Conservation (phyloP, 2,329 filamentous ascomycete species). For the Microsporum canis region DNA sequence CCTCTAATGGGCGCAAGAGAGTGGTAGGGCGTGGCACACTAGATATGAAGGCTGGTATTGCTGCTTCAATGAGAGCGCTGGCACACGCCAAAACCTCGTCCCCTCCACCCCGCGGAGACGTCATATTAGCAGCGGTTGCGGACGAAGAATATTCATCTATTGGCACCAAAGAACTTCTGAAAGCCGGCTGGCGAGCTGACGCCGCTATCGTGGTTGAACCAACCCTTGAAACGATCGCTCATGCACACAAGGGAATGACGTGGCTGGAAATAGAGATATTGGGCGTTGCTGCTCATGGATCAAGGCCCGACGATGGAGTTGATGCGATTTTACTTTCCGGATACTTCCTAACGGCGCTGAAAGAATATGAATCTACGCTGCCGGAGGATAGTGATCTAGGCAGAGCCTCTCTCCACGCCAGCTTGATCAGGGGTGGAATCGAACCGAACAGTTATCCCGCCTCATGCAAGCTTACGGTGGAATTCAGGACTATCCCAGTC, state of each 20-base stretch:
- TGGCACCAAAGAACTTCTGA: conserved; percentile 41
- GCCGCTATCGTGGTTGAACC: conserved; percentile 43
- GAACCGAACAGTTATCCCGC: conserved; percentile 43
- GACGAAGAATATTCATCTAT: conserved; percentile 44
- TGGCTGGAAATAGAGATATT: conserved; percentile 27
- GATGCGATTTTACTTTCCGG: conserved; percentile 43
- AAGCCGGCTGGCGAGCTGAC: conserved; percentile 44
- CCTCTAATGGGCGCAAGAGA: not conserved
- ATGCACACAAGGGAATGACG: conserved; percentile 41
- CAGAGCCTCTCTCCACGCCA: conserved; percentile 37
- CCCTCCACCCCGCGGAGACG: conserved; percentile 34
- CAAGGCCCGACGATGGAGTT: conserved; percentile 33
- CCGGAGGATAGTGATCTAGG: conserved; percentile 28
- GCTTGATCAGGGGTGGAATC: conserved; percentile 41
- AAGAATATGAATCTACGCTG: conserved; percentile 32
- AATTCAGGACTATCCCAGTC: conserved; percentile 39
- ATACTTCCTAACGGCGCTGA: conserved; percentile 38
- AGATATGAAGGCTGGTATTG: conserved; percentile 45
- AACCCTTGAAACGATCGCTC: conserved; percentile 33
- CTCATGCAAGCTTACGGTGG: conserved; percentile 39
- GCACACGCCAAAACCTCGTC: conserved; percentile 27
- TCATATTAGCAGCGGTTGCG: conserved; percentile 44
- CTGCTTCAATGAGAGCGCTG: conserved; percentile 37
- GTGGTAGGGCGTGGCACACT: conserved; percentile 37
- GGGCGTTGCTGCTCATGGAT: conserved; percentile 29